Percentiles rank a stretch among this genome's conserved stretches.
These are phyloP conservation scores for Talaromyces atroroseus DNA, from an alignment of 2,329 filamentous ascomycete genomes.

Conservation along the genomic window DNA sequence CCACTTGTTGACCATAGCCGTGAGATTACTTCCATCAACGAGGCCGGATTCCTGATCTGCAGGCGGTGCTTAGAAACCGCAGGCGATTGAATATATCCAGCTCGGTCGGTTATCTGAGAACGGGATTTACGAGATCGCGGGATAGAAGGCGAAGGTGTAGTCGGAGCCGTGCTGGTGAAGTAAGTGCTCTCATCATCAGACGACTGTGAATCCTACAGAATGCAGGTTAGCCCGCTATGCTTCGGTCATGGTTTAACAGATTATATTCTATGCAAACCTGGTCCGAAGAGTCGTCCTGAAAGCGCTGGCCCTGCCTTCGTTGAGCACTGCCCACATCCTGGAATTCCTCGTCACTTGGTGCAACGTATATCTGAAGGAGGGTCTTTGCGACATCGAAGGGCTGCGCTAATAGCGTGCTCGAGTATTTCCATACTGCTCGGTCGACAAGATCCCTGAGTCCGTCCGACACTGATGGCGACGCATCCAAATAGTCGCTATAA, in stretches of 20 bases:
- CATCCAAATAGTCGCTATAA: slow-evolving; percentile 81
- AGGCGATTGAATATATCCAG: slow-evolving; percentile 39
- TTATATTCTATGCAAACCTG: slow-evolving; percentile 22
- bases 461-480: slow-evolving; percentile 67
- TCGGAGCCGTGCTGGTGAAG: slow-evolving; percentile 62
- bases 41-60: slow-evolving; percentile 67
- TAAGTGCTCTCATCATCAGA: slow-evolving; percentile 76
- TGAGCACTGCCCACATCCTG: slow-evolving; percentile 25
- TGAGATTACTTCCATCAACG: slow-evolving; percentile 77
- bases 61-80: slow-evolving; percentile 55
- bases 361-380: slow-evolving; percentile 70
- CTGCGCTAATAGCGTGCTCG: slow-evolving; percentile 80
- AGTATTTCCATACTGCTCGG: slow-evolving; percentile 86
- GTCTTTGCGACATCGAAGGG: slow-evolving; percentile 97
- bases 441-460: slow-evolving; percentile 73
- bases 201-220: slow-evolving; percentile 35
- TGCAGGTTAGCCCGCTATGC: background rate
- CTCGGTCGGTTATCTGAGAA: slow-evolving; percentile 42
- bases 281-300: slow-evolving; percentile 27
- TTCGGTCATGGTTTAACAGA: background rate
- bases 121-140: slow-evolving; percentile 34
- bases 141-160: slow-evolving; percentile 37
- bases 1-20: slow-evolving; percentile 87
- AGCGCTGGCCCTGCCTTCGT: slow-evolving; percentile 21
- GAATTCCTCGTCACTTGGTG: slow-evolving; percentile 33